Evolutionary conservation across 2,329 filamentous ascomycete genomes (phyloP), one percentile per base, ranked within the genome.

Genomic region (Canariomyces notabilis): DNA sequence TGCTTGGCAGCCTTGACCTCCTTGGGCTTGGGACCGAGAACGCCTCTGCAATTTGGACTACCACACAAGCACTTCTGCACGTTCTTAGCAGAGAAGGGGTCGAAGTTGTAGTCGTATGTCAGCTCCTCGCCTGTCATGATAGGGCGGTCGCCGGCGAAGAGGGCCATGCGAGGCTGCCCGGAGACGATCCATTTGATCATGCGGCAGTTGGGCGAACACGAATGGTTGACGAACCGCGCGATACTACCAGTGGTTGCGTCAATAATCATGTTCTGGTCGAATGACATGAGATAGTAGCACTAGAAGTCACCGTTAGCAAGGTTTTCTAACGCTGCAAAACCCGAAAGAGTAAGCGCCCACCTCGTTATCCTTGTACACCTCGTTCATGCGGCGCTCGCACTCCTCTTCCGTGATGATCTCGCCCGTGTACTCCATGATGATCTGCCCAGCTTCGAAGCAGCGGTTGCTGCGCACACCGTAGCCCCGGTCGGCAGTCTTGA

Each of bases 281-380:
- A 96, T 46, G 89, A 89, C 93, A 98, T 98, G 40, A 98, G 74
- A 66, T 98, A 98, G 67, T 95, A 97, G 67, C 89, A 95, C 87
- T 95, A 57, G 51, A 46, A 29, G 20, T 41, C 15, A 37, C n/a
- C n/a, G n/a, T n/a, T n/a, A n/a, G n/a, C n/a, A n/a, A n/a, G 14
- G 15, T 18, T 45, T 45, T 48, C 57, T 42, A 51, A 34, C 37
- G 14, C 7, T 2, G 4, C 12, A 14, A n/a, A 3, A 32, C 26
- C 14, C 7, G 26, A 9, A 9, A 40, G 21, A 19, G 21, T 21
- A 19, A 43, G 16, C 65, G 23, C 80, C 65, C 65, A 95, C 89
- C 69, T 93, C 85, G 59, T 95, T 95, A 63, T 95, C 80, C 66
- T 93, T 94, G 71, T 98, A 98, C 49, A 86, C 79, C 52, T 91